phyloP scores from a whole-genome alignment of 2,329 filamentous ascomycete species.

The Fusarium protoensiforme region DNA sequence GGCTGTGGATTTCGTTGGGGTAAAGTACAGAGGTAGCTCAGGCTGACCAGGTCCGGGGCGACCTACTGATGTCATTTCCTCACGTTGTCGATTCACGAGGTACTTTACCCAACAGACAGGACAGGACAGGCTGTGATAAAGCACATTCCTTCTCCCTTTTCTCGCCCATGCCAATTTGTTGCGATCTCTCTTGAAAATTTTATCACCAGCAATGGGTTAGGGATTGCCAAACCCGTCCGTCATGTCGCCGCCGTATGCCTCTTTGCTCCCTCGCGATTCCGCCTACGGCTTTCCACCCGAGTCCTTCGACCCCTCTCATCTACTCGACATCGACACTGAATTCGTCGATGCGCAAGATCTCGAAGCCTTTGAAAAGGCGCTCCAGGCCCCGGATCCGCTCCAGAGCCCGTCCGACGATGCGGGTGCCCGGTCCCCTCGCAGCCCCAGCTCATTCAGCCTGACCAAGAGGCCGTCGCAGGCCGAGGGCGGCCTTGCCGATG shows the following conservation, averaged over 20 bases:
- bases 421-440: conserved; percentile 55
- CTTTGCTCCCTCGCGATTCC: conserved; percentile 41
- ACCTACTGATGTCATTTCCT: background rate
- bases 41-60: background rate
- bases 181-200: background rate
- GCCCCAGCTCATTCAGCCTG: conserved; percentile 53
- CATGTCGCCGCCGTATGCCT: conserved; percentile 42
- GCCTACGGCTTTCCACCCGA: conserved; percentile 69
- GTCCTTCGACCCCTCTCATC: conserved; percentile 73
- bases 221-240: conserved; percentile 11
- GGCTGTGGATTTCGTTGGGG: background rate
- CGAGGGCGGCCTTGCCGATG: conserved; percentile 45
- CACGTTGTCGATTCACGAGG: conserved; percentile 27
- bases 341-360: conserved; percentile 81
- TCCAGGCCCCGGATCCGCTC: conserved; percentile 82
- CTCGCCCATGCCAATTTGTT: conserved; percentile 3
- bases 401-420: conserved; percentile 69
- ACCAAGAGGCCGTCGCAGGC: conserved; percentile 55
- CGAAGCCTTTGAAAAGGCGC: conserved; percentile 80
- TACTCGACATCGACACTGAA: conserved; percentile 84
- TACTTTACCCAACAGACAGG: conserved; percentile 29
- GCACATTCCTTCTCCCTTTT: conserved; percentile 22
- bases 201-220: conserved; percentile 30
- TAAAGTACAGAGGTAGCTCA: background rate
- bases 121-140: conserved; percentile 13